These are phyloP conservation scores for Fusarium brevicatenulatum DNA, from an alignment of 2,329 filamentous ascomycete species.

Conservation along the genomic window DNA sequence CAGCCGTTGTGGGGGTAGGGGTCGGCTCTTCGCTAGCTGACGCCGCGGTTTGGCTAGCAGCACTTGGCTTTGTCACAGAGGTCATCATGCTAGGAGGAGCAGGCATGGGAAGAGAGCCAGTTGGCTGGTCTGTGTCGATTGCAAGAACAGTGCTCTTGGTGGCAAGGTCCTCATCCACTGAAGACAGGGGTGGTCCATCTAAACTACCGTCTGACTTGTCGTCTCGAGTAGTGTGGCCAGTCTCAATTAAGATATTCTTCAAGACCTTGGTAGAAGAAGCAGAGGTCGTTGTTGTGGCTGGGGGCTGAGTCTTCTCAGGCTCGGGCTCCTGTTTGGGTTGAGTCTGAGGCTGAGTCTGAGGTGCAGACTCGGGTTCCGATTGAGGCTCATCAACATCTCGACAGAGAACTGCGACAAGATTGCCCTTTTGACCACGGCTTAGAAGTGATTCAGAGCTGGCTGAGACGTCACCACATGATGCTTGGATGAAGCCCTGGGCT, in stretches of 20 bases:
- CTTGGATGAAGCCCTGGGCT: conserved; percentile 45
- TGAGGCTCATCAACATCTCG: conserved; percentile 24
- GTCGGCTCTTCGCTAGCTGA: conserved; percentile 2
- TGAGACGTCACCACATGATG: conserved; percentile 41
- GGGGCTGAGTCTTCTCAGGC: conserved; percentile 8
- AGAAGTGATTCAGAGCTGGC: conserved; percentile 49
- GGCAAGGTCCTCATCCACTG: conserved; percentile 31
- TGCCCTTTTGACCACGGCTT: conserved; percentile 50
- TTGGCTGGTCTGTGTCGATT: conserved; percentile 36
- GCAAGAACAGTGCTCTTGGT: conserved; percentile 35
- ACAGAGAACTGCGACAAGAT: conserved; percentile 53
- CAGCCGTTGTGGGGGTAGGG: conserved; percentile 23
- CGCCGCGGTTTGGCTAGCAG: conserved; percentile 9
- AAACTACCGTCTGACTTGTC: conserved; percentile 3
- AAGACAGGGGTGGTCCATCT: conserved; percentile 20
- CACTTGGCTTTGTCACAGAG: conserved; percentile 14
- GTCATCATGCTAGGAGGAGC: conserved; percentile 22
- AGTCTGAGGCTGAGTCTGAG: conserved; percentile 15
- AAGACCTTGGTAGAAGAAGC: conserved; percentile 13
- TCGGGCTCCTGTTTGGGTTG: conserved; percentile 12
- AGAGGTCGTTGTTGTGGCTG: conserved; percentile 7
- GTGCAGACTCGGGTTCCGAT: conserved; percentile 2
- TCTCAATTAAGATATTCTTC: conserved; percentile 32
- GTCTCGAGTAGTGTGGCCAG: neutral
- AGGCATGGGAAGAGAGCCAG: conserved; percentile 31